phyloP scores from a whole-genome alignment of 768 basidiomycete species.

The Leccinum subgranulosum region DNA sequence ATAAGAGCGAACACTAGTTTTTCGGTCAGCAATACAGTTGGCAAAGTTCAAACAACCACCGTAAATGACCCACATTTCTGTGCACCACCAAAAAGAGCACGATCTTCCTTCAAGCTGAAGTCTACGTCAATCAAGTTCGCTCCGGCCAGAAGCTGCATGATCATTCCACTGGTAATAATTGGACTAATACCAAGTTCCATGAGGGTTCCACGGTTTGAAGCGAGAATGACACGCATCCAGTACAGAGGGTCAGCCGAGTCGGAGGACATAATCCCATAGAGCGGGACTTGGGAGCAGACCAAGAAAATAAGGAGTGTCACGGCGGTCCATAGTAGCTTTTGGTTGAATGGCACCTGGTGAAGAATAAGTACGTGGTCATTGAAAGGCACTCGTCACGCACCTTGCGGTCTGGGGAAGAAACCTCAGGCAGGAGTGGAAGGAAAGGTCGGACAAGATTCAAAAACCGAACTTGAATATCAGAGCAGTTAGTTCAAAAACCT shows the following conservation, averaged over 20 bases:
- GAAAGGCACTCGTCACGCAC: conserved; percentile 38
- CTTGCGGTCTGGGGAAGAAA: conserved; percentile 97
- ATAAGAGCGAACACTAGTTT: conserved; percentile 89
- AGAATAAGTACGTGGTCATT: conserved; percentile 1
- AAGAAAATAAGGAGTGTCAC: conserved; percentile 99
- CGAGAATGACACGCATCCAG: conserved; percentile 99
- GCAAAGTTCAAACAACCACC: background rate
- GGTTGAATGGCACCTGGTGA: conserved; percentile 90
- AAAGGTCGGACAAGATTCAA: conserved; percentile 98
- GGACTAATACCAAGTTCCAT: conserved; percentile 99
- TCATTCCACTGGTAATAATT: conserved; percentile 98
- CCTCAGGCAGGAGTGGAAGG: conserved; percentile 94
- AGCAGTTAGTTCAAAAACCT: background rate
- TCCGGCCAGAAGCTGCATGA: conserved; percentile 98
- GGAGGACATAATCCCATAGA: conserved; percentile 99
- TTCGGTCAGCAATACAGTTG: background rate
- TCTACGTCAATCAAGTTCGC: conserved; percentile 98
- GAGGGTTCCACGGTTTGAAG: conserved; percentile 95
- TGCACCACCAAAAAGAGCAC: conserved; percentile 91
- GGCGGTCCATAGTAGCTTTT: conserved; percentile 98
- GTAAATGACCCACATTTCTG: conserved; percentile 77
- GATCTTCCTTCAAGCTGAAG: conserved; percentile 95
- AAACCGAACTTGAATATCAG: conserved; percentile 67
- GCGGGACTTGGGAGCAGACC: conserved; percentile 97
- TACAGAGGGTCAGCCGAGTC: conserved; percentile 99